Percentiles rank a stretch among this genome's conserved stretches.
phyloP scores from a whole-genome alignment of 495 filamentous ascomycete genomes.

The Penicillium roqueforti region DNA sequence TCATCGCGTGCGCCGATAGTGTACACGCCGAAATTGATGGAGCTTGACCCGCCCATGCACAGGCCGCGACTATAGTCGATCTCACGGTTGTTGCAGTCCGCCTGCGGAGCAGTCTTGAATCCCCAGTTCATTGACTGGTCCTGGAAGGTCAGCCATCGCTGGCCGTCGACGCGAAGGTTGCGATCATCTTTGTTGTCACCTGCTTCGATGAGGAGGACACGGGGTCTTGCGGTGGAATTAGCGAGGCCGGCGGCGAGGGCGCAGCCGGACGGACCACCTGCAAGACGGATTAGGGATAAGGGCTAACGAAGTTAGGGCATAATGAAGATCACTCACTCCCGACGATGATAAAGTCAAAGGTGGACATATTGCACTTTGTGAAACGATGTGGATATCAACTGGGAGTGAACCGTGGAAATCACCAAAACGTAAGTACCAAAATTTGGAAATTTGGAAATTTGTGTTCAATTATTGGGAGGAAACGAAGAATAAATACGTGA shows the following conservation, averaged over 20 bases:
- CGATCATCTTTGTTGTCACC: conserved; percentile 45
- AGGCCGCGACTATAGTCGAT: conserved; percentile 53
- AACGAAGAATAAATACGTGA: neutral
- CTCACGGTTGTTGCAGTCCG: conserved; percentile 38
- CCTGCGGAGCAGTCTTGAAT: conserved; percentile 52
- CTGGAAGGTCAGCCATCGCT: conserved; percentile 45
- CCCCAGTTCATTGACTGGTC: conserved; percentile 50
- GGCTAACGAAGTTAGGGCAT: neutral
- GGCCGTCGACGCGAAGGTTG: conserved; percentile 42
- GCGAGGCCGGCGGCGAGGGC: conserved; percentile 43
- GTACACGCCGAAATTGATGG: conserved; percentile 58
- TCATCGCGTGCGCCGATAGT: conserved; percentile 51
- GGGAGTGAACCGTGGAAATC: neutral
- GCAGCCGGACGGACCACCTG: conserved; percentile 51
- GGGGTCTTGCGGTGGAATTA: conserved; percentile 35
- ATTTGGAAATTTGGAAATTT: neutral
- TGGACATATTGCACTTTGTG: conserved; percentile 5
- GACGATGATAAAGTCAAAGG: conserved; percentile 50
- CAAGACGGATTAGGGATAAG: neutral
- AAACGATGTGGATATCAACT: neutral
- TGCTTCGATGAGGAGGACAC: conserved; percentile 51
- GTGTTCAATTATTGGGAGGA: neutral
- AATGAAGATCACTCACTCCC: conserved; percentile 39
- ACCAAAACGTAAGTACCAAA: neutral
- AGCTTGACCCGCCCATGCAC: conserved; percentile 54